Conservation (phyloP, 345 rosid genomes). For the Lagerstroemia speciosa region DNA sequence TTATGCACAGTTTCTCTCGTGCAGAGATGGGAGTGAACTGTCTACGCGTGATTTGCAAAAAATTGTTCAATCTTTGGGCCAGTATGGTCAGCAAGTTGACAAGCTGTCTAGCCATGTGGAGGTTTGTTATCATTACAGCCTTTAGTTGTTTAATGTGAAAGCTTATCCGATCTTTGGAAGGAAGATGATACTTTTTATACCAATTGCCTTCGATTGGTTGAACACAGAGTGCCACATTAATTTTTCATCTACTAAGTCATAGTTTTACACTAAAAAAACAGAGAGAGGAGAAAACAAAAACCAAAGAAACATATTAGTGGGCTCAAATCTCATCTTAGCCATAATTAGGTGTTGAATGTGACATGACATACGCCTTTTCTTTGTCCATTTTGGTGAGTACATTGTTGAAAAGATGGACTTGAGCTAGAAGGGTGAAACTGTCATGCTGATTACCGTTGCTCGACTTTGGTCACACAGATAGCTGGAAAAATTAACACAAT, state of each 20-base stretch:
- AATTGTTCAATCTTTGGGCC: constrained; percentile 90
- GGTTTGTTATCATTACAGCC: constrained; percentile 37
- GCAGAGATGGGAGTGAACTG: constrained; percentile 74
- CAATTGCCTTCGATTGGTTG: not conserved
- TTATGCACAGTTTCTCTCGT: not conserved
- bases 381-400: not conserved
- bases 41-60: constrained; percentile 89
- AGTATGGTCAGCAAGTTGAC: constrained; percentile 72
- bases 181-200: not conserved
- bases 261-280: not conserved
- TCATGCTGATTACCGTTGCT: constrained; percentile 4
- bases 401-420: not conserved
- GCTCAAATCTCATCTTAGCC: not conserved
- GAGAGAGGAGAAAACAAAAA: not conserved
- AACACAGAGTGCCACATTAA: not conserved
- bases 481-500: constrained; percentile 72
- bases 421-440: constrained; percentile 1
- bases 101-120: constrained; percentile 88
- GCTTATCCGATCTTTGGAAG: not conserved
- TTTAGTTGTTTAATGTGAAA: not conserved
- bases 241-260: not conserved
- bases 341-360: not conserved
- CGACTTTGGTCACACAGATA: constrained; percentile 33
- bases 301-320: not conserved
- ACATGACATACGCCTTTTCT: not conserved